These are phyloP conservation scores for Dittrichia graveolens DNA, from an alignment of 129 eudicot genomes.

Conservation along the genomic window DNA sequence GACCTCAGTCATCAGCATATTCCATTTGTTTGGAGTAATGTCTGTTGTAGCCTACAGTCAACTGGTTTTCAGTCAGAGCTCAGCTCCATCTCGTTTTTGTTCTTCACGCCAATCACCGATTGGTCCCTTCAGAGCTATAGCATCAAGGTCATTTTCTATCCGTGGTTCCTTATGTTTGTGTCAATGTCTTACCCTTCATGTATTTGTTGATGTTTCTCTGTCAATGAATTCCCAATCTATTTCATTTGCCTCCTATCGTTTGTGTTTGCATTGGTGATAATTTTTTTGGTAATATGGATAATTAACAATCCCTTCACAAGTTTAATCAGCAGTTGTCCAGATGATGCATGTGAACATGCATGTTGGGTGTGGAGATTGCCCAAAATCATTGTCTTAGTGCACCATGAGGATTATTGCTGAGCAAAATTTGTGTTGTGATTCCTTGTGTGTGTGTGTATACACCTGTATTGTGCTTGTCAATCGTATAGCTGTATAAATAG, in stretches of 20 bases:
- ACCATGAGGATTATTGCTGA: constrained; percentile 4
- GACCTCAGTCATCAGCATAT: not conserved
- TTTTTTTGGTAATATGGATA: not conserved
- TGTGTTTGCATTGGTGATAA: not conserved
- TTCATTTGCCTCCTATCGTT: not conserved
- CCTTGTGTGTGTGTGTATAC: not conserved
- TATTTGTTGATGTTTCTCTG: not conserved
- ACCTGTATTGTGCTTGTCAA: not conserved
- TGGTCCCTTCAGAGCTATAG: constrained; percentile 30
- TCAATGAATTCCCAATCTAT: not conserved
- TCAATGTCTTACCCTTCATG: not conserved
- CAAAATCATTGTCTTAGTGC: not conserved
- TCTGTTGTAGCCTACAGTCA: constrained; percentile 30
- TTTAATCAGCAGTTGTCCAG: not conserved
- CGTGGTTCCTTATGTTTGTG: not conserved
- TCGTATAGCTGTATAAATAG: constrained; percentile 1
- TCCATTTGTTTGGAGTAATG: constrained; percentile 36
- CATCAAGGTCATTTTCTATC: constrained; percentile 34
- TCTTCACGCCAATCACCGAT: constrained; percentile 32
- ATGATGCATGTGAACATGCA: no score
- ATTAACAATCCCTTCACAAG: not conserved
- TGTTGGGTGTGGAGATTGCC: no score
- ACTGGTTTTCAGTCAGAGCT: constrained; percentile 36
- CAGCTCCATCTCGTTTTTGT: constrained; percentile 22
- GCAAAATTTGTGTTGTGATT: constrained; percentile 1